Conservation (phyloP, 495 filamentous ascomycete genomes). For the Filosporella fistucella region DNA sequence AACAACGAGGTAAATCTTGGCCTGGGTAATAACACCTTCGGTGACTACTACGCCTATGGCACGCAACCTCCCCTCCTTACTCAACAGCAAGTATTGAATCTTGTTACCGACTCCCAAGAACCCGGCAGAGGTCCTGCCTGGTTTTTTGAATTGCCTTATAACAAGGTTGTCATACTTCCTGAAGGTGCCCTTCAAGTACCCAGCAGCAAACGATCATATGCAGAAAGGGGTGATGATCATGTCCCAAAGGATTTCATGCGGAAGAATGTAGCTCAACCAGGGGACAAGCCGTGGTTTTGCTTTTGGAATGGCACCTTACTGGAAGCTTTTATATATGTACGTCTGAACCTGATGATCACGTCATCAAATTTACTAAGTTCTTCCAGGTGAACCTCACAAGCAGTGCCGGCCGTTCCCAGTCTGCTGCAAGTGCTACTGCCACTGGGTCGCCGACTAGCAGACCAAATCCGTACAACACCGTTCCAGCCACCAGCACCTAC, state of each 20-base stretch:
- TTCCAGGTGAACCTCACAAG: conserved; percentile 42
- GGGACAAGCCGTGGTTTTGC: conserved; percentile 81
- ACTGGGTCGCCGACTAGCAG: too few relatives aligned
- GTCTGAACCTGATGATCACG: conserved; percentile 34
- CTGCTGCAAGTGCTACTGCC: conserved; percentile 7
- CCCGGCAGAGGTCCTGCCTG: conserved; percentile 65
- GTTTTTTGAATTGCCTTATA: conserved; percentile 64
- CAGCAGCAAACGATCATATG: conserved; percentile 13
- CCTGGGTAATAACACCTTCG: conserved; percentile 17
- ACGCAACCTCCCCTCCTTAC: conserved; percentile 62
- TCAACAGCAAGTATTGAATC: conserved; percentile 42
- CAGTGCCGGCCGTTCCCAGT: conserved; percentile 3
- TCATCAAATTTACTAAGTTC: background rate
- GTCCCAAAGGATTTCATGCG: conserved; percentile 29
- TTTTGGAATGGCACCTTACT: conserved; percentile 80
- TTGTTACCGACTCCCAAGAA: conserved; percentile 65
- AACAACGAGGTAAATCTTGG: conserved; percentile 19
- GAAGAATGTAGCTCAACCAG: conserved; percentile 46
- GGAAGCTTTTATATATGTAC: conserved; percentile 77
- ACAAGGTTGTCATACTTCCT: conserved; percentile 77
- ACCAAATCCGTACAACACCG: too few relatives aligned
- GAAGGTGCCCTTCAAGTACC: conserved; percentile 40
- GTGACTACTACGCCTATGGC: conserved; percentile 56
- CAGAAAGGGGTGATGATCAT: conserved; percentile 1
- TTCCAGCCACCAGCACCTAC: conserved; percentile 7